phyloP scores from a whole-genome alignment of 2,329 filamentous ascomycete species.

The Emmonsiellopsis sp. region DNA sequence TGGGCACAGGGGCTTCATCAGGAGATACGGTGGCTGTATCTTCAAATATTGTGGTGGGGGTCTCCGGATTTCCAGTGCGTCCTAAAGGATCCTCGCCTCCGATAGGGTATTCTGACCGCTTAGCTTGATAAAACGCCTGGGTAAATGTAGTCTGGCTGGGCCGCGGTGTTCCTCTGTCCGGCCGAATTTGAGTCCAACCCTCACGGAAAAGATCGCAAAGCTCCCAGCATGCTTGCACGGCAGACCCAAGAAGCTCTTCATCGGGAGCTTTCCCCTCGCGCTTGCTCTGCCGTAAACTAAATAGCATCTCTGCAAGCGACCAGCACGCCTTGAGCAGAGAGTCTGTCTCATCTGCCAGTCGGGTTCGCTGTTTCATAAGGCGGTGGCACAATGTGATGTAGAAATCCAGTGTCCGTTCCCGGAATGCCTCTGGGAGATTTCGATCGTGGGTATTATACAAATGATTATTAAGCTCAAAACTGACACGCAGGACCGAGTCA shows the following conservation, averaged over 20 bases:
- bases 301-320: slow-evolving; percentile 86
- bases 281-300: slow-evolving; percentile 75
- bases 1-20: slow-evolving; percentile 69
- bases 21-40: slow-evolving; percentile 79
- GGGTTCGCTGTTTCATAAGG: slow-evolving; percentile 86
- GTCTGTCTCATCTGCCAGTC: slow-evolving; percentile 72
- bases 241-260: slow-evolving; percentile 76
- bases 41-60: slow-evolving; percentile 90
- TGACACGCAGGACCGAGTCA: slow-evolving; percentile 82
- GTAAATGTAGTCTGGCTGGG: slow-evolving; percentile 71
- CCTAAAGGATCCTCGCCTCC: slow-evolving; percentile 20
- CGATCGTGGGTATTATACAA: slow-evolving; percentile 87
- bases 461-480: slow-evolving; percentile 92
- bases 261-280: slow-evolving; percentile 64
- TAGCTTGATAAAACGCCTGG: slow-evolving; percentile 43
- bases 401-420: slow-evolving; percentile 84
- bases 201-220: slow-evolving; percentile 87
- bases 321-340: slow-evolving; percentile 78
- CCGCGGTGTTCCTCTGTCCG: slow-evolving; percentile 75
- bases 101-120: slow-evolving; percentile 26
- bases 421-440: slow-evolving; percentile 73
- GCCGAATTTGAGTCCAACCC: slow-evolving; percentile 81
- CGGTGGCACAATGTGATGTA: slow-evolving; percentile 90
- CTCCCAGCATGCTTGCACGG: slow-evolving; percentile 90
- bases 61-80: slow-evolving; percentile 55